Evolutionary conservation across 805 yeast species (phyloP).

Genomic region (Debaryomyces hansenii): DNA sequence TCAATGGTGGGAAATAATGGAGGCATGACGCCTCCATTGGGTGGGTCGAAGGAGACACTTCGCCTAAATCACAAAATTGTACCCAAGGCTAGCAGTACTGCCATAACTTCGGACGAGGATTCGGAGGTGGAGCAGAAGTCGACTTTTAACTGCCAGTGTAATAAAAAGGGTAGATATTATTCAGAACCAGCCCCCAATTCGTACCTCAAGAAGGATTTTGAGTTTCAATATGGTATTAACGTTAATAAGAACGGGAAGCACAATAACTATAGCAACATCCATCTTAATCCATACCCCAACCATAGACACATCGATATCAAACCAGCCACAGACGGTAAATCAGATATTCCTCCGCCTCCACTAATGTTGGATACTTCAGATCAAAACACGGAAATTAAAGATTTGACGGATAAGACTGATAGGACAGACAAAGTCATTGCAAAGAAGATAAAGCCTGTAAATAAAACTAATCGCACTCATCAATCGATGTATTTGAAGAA

Average conservation of each 20-base stretch:
- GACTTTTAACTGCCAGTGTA: conserved; percentile 14
- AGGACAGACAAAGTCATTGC: too few species aligned
- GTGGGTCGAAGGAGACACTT: not conserved
- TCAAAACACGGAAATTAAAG: too few species aligned
- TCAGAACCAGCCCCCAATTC: not conserved
- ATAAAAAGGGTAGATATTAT: not conserved
- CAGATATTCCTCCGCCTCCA: conserved; percentile 26
- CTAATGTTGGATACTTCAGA: conserved; percentile 12
- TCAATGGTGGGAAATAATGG: conserved; percentile 9
- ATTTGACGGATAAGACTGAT: too few species aligned
- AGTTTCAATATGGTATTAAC: not conserved
- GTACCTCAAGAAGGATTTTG: not conserved
- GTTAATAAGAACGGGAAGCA: not conserved
- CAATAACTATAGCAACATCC: too few species aligned
- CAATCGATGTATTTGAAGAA: not conserved
- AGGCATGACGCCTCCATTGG: not conserved
- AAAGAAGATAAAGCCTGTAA: not conserved
- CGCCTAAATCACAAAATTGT: not conserved
- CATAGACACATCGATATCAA: too few species aligned
- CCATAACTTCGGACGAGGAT: conserved; percentile 37
- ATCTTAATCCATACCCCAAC: too few species aligned
- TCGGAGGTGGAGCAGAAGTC: conserved; percentile 29
- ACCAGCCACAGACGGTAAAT: conserved; percentile 8
- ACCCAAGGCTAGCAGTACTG: conserved; percentile 5
- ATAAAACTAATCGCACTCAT: not conserved